These are phyloP conservation scores for Lachancea fermentati DNA, from an alignment of 805 yeast genomes.

Conservation along the genomic window DNA sequence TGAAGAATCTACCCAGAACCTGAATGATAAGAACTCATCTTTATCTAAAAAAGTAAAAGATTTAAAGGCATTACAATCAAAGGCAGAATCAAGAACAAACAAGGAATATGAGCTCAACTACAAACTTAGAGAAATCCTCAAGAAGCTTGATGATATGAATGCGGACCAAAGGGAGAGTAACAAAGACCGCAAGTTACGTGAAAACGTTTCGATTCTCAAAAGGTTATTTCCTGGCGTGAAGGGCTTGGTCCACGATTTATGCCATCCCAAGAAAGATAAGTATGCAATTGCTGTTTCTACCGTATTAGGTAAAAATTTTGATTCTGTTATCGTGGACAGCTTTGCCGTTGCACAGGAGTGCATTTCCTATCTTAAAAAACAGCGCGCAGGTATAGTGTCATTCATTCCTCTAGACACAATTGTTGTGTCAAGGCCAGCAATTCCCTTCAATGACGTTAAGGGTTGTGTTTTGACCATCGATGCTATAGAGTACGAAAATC, in stretches of 20 bases:
- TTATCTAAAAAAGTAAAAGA: slow-evolving; percentile 25
- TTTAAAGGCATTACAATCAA: slow-evolving; percentile 36
- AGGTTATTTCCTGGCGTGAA: slow-evolving; percentile 79
- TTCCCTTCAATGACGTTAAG: slow-evolving; percentile 16
- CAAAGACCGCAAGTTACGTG: slow-evolving; percentile 63
- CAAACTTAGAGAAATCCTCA: slow-evolving; percentile 52
- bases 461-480: slow-evolving; percentile 51
- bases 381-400: slow-evolving; percentile 77
- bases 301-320: slow-evolving; percentile 70
- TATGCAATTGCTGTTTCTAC: slow-evolving; percentile 73
- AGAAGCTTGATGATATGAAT: slow-evolving; percentile 62
- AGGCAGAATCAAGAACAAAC: slow-evolving; percentile 35
- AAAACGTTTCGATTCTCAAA: slow-evolving; percentile 62
- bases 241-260: slow-evolving; percentile 75
- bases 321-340: slow-evolving; percentile 78
- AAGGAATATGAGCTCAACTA: slow-evolving; percentile 60
- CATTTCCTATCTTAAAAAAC: slow-evolving; percentile 74
- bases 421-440: slow-evolving; percentile 54
- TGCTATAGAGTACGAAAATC: slow-evolving; percentile 61
- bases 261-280: slow-evolving; percentile 67
- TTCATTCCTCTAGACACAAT: slow-evolving; percentile 86
- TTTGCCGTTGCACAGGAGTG: slow-evolving; percentile 65
- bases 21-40: slow-evolving; percentile 34
- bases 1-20: slow-evolving; percentile 31
- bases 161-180: slow-evolving; percentile 73